Percentiles rank a stretch among this genome's conserved stretches.
Conservation (phyloP, 2,329 filamentous ascomycete species). For the Pseudogymnoascus sp. region DNA sequence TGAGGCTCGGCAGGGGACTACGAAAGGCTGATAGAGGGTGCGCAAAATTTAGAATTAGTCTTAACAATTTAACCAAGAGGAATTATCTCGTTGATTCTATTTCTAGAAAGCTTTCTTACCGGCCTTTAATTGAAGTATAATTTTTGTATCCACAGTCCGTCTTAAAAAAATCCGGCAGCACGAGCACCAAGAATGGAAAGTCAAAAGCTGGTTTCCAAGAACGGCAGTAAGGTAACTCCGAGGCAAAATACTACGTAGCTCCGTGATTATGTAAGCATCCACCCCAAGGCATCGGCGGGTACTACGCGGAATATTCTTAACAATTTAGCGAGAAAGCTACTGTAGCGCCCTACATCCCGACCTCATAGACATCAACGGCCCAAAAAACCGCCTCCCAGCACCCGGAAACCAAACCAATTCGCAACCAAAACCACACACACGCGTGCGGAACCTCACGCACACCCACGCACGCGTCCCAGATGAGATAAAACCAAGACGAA, state of each 20-base stretch:
- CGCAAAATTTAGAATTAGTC: no score
- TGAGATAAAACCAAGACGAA: background rate
- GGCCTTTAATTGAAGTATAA: no score
- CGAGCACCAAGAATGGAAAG: background rate
- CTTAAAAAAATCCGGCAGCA: no score
- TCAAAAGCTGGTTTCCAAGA: background rate
- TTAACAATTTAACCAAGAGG: no score
- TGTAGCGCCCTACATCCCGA: background rate
- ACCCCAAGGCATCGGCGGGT: background rate
- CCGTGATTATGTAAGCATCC: background rate
- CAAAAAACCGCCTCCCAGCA: background rate
- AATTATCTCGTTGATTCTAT: no score
- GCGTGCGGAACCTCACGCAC: background rate
- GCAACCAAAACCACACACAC: background rate
- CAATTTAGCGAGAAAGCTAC: constrained; percentile 2
- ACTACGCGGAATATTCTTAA: background rate
- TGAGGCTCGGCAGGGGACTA: no score
- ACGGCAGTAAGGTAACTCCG: background rate
- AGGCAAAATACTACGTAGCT: background rate
- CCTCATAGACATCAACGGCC: background rate
- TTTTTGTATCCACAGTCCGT: no score
- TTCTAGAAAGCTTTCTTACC: no score
- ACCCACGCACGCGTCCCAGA: background rate
- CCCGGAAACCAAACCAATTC: background rate
- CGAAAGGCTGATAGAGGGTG: no score